phyloP scores from a whole-genome alignment of 2,329 filamentous ascomycete genomes.

The Tolypocladium tropicale region DNA sequence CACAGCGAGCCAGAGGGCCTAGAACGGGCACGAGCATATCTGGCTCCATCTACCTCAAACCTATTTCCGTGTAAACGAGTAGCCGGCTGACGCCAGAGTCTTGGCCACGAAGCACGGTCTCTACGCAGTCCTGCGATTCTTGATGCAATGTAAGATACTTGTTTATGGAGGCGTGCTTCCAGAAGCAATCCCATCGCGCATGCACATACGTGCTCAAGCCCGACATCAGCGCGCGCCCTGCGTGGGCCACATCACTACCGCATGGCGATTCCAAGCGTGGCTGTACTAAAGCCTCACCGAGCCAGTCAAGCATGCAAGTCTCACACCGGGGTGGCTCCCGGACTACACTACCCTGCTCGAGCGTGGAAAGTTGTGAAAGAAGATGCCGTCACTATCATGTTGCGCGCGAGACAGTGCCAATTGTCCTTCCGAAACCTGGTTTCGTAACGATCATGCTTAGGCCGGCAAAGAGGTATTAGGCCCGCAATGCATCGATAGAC shows the following conservation, averaged over 20 bases:
- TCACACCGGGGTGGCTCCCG: background rate
- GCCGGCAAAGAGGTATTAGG: background rate
- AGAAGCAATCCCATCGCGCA: background rate
- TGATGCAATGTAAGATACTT: background rate
- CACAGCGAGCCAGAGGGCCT: background rate
- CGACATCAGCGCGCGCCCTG: background rate
- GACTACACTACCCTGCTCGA: background rate
- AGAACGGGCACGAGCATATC: background rate
- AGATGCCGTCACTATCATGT: background rate
- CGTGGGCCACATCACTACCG: background rate
- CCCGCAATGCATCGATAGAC: background rate
- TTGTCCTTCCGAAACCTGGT: background rate
- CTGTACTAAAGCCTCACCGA: background rate
- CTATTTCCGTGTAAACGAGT: background rate
- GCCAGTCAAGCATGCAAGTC: background rate
- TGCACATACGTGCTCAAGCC: background rate
- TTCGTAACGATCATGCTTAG: background rate
- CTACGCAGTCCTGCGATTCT: background rate
- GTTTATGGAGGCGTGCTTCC: background rate
- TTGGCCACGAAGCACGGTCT: background rate
- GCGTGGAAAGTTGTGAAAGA: background rate
- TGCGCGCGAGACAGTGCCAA: background rate
- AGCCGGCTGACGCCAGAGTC: background rate
- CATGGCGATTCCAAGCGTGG: background rate
- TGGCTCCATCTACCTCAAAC: background rate